Base-by-base conservation (phyloP, 2,329 filamentous ascomycete genomes). In the Hymenoscyphus infarciens region DNA sequence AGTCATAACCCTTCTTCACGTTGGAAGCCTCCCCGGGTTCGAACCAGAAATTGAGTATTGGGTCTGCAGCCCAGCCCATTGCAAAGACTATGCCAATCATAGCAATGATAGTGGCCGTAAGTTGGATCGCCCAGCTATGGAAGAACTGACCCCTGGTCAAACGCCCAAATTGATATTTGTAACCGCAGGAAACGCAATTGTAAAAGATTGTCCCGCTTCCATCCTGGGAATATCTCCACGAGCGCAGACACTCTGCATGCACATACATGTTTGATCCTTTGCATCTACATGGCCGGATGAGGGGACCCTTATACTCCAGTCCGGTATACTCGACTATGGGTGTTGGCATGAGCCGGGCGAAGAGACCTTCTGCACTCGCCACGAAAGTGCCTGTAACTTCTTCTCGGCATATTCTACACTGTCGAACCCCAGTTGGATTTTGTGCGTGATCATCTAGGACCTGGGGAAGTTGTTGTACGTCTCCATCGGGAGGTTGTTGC, bases 201-300 rank as follows among this genome's bases (percentile, higher is more conserved):
- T 89, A 97, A 74, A 87, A 96, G 25, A 27, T 27, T 27, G 25
- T 27, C 25, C 25, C 25, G 25, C 25, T 27, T 27, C 25, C 25
- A 27, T 27, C 25, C 25, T 27, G 25, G 2, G 25, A 27, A 27
- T 88, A 83, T 69, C 95, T 86, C 92, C 93, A 98, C 11, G 85
- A 82, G 71, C 90, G 86, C 57, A 99, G 81, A 73, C 95, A 99
- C 33, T 87, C 89, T 76, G 97, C 92, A 75, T 99, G 95, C 27
- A 98, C 92, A 76, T 96, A 97, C 78, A 91, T 91, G 70, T 94
- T 91, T 45, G 90, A 91, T 59, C 95, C 95, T 78, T 91, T 96
- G 82, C 95, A 99, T 77, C 88, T 87, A 81, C 95, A 99, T 39
- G 95, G 95, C 60, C 90, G 89, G 70, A 98, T 84, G 31, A 99